These are phyloP conservation scores for Candida mesenterica DNA, from an alignment of 1,139 yeast species.

Conservation along the genomic window DNA sequence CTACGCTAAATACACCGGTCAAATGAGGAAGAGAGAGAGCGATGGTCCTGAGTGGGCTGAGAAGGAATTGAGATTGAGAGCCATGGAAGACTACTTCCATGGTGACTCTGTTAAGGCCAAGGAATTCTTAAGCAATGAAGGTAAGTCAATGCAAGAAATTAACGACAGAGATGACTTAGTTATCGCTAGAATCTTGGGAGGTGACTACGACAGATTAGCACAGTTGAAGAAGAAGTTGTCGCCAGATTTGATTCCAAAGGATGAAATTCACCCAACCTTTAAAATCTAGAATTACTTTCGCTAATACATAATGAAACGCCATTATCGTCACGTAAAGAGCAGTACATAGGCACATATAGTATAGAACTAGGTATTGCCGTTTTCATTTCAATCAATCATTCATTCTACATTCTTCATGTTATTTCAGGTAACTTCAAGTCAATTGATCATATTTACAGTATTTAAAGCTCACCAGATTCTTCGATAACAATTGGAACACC, in stretches of 20 bases:
- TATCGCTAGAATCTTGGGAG: constrained; percentile 77
- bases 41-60: constrained; percentile 76
- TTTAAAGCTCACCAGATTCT: constrained; percentile 32
- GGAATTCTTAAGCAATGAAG: constrained; percentile 54
- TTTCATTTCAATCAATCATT: background rate
- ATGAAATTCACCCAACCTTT: constrained; percentile 33
- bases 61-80: constrained; percentile 79
- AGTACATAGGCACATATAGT: background rate
- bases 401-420: no score
- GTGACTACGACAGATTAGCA: constrained; percentile 80
- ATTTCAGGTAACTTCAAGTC: no score
- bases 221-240: constrained; percentile 61
- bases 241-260: constrained; percentile 38
- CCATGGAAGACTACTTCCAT: constrained; percentile 61
- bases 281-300: constrained; percentile 26
- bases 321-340: background rate
- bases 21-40: constrained; percentile 40
- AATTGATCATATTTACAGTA: background rate
- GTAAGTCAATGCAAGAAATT: constrained; percentile 58
- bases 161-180: constrained; percentile 75
- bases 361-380: no score
- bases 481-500: constrained; percentile 33
- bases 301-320: background rate
- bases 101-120: constrained; percentile 61
- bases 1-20: constrained; percentile 47